Evolutionary conservation across 1,284 basidiomycete species (phyloP), one percentile per base, ranked within the genome.

Genomic region (Tilletia walkeri): DNA sequence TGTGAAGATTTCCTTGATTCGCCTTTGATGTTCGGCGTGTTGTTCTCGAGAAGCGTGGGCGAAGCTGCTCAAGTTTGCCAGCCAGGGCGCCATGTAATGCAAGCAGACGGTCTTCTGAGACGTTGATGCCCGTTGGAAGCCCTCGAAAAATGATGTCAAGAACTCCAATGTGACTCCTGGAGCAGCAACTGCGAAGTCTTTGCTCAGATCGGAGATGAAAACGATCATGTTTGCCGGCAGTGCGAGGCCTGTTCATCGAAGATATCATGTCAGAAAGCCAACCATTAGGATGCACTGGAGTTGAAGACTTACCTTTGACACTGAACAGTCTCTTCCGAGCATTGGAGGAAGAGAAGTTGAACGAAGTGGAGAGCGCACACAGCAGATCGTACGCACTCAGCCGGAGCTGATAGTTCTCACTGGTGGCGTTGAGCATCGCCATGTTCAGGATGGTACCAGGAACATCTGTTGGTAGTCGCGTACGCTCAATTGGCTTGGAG

Each of bases 401-500:
- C 38, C 80, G 72, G 30, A 81, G 68, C 16, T 70, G 70, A 24
- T 73, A 71, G 53, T 80, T 76, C 41, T 71, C 72, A 70, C 78
- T 79, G 67, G 77, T 80, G 67, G 78, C 77, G 70, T 81, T 81
- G 78, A 80, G 76, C 79, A 81, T 77, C 16, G 80, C 80, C 78
- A 81, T 81, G 71, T 81, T 81, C 68, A 81, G 76, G 71, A 81
- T 69, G 34, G 79, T 80, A 45, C 80, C 80, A 9, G 80, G 80
- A 20, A 81, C 80, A 45, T 80, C 80, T 63, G 75, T 78, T 10
- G 80, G 80, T 45, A 78, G 73, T 47, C 80, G 54, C 14, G 74
- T 75, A 3, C 80, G 75, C 24, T 81, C 78, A 3, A 76, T 59
- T 30, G 72, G 76, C 67, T 71, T 76, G 4, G 70, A 38, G 67